Evolutionary conservation across 768 basidiomycete genomes (phyloP).

Genomic region (Trametes villosa): DNA sequence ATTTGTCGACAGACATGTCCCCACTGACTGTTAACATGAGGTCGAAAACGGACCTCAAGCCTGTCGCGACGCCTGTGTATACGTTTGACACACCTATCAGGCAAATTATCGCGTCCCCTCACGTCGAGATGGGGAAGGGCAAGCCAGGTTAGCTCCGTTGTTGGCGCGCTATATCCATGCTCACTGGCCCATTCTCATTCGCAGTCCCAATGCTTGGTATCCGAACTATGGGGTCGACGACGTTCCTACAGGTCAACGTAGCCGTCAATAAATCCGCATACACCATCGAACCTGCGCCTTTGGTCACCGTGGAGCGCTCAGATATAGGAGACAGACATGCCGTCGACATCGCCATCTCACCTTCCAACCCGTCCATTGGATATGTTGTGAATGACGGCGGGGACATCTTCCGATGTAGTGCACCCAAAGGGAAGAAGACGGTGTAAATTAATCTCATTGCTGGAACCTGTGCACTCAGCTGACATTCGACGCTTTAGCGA

Average conservation of each 20-base stretch:
- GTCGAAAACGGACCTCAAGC: conserved; percentile 39
- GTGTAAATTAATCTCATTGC: conserved; percentile 42
- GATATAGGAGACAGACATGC: conserved; percentile 23
- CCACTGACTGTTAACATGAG: conserved; percentile 37
- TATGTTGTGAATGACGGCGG: conserved; percentile 56
- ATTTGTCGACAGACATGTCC: conserved; percentile 54
- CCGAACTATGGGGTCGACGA: conserved; percentile 23
- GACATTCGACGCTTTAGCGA: neutral
- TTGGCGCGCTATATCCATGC: too few species aligned
- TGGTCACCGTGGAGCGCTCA: conserved; percentile 17
- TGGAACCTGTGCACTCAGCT: neutral
- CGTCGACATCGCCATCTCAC: conserved; percentile 24
- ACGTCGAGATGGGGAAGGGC: conserved; percentile 20
- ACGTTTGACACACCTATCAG: conserved; percentile 70
- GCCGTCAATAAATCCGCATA: neutral
- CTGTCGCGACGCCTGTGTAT: conserved; percentile 45
- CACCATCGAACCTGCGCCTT: conserved; percentile 5
- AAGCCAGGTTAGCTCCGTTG: conserved; percentile 3
- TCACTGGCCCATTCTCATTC: neutral
- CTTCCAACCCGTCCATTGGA: conserved; percentile 18
- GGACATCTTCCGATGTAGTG: conserved; percentile 49
- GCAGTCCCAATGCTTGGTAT: conserved; percentile 24
- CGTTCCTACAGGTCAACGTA: conserved; percentile 10
- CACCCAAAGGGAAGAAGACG: conserved; percentile 40
- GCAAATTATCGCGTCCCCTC: conserved; percentile 48